Base-by-base conservation (phyloP, 495 filamentous ascomycete species). In the Pseudomonodictys pantanalensis region DNA sequence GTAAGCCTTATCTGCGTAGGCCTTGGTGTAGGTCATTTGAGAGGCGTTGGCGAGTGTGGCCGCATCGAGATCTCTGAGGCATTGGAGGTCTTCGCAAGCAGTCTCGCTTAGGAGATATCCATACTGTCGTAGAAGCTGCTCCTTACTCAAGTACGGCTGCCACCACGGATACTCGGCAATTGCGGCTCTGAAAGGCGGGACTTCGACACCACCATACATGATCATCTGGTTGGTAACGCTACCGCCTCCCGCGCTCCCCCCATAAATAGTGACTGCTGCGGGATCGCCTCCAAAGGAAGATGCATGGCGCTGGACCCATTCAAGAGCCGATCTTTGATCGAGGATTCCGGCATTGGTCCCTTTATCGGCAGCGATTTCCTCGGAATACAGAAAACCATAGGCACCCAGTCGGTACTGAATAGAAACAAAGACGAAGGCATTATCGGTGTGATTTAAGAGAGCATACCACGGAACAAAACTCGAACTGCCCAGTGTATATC, bases 121-220 rank as follows among this genome's bases (percentile, higher is more conserved):
- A 38, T 60, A 65, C 17, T 60, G 56, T 15, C 32, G 32, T 4
- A 25, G 8, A 9, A 51, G 28, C 18, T 41, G 41, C 26, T 46
- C 32, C n/a, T 46, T 15, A 2, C 33, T 46, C 7, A 39, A 25
- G 2, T 38, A 35, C 24, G 52, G 51, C 39, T 55, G 57, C 62
- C 62, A 65, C 62, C 62, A 65, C 1, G 62, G 62, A 24, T 54
- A 65, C 33, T 65, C 41, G 17, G 58, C 50, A 28, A 66, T 62
- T 2, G 53, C 63, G 22, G 58, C 58, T 0, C 46, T 10, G 35
- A 66, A 66, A 8, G 58, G 63, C 5, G 63, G 63, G 2, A 32
- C 38, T 12, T 20, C 15, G 1, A n/a, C 39, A n/a, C 58, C 58
- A 24, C 58, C 52, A 35, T 62, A 39, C 32, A 46, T 1, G 12